Base-by-base conservation (phyloP, 495 filamentous ascomycete species). In the Aspergillus baeticus region DNA sequence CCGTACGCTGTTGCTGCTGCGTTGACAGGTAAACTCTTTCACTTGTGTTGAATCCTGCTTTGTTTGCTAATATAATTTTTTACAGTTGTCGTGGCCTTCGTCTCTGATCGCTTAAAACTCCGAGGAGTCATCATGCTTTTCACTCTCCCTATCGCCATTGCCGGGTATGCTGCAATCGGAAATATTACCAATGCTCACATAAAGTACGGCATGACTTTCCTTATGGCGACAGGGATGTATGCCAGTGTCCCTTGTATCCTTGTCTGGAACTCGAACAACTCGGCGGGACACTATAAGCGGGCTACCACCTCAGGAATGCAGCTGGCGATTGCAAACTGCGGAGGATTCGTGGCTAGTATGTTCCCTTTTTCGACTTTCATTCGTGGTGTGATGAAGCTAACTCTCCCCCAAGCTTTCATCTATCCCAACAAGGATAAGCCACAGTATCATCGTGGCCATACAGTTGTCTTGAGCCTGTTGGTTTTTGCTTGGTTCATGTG, bases 1-100 rank as follows among this genome's bases (percentile, higher is more conserved):
- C 91, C 91, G 0, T 96, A 98, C 63, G 91, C 87, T 18, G 85
- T 78, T 0, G 93, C 91, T 15, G 86, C 89, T 4, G 55, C 91
- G 0, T 60, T 93, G 4, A 96, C 92, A 87, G 50, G 75, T 81
- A 38, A 83, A 87, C 17, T 91, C 86, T 63, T 57, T 70, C 23
- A 84, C 88, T 76, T 72, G 87, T 13, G 63, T 87, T 23, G 3
- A 8, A 29, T 17, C 1, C 17, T 48, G 18, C 1, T 10, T 5
- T 37, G 13, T 47, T 2, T 10, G 17, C 0, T 33, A 48, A 48
- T 23, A 6, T 20, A 10, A 22, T n/a, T 51, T 49, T 26, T 0
- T 22, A 29, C 34, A 77, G 74, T 77, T 3, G 7, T 71, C 17
- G 71, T 77, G 20, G 72, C 78, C 20, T 56, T 79, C 22, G n/a